Evolutionary conservation across 2,329 filamentous ascomycete genomes (phyloP).

Genomic region (Alternaria brassicicola): DNA sequence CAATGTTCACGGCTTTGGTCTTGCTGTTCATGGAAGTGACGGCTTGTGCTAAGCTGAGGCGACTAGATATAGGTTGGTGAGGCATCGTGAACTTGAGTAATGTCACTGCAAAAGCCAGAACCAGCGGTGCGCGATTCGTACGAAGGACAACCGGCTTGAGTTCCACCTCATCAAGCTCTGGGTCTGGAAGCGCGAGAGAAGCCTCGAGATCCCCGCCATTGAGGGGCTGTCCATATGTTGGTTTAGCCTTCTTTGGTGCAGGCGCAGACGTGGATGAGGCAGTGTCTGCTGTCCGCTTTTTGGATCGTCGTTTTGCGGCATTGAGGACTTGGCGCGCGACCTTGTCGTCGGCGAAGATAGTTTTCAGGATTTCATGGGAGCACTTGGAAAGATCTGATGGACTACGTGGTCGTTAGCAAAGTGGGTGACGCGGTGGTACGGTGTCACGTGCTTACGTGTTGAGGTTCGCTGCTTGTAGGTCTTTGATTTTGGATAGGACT

Average conservation of each 20-base stretch:
- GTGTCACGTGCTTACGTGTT: constrained; percentile 56
- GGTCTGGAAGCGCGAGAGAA: constrained; percentile 63
- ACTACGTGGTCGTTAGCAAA: constrained; percentile 33
- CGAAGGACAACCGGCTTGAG: constrained; percentile 65
- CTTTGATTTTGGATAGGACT: constrained; percentile 61
- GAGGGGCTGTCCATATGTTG: constrained; percentile 36
- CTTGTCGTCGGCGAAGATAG: constrained; percentile 59
- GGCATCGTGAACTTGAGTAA: constrained; percentile 82
- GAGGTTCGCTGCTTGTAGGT: constrained; percentile 59
- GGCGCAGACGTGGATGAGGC: constrained; percentile 12
- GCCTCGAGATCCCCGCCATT: constrained; percentile 66
- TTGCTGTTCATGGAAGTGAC: constrained; percentile 82
- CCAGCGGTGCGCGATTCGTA: constrained; percentile 81
- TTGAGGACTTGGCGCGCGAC: constrained; percentile 62
- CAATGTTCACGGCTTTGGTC: constrained; percentile 75
- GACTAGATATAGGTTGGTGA: constrained; percentile 81
- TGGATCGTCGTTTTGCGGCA: constrained; percentile 62
- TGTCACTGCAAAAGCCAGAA: constrained; percentile 79
- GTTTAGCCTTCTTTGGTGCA: constrained; percentile 46
- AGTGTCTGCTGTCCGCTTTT: constrained; percentile 58
- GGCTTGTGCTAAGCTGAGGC: constrained; percentile 81
- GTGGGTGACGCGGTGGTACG: constrained; percentile 19
- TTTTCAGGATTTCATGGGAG: constrained; percentile 52
- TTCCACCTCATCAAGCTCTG: constrained; percentile 62
- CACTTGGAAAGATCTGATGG: constrained; percentile 58